Base-by-base conservation (phyloP, 2,329 filamentous ascomycete species). In the Trichoderma hamatum region DNA sequence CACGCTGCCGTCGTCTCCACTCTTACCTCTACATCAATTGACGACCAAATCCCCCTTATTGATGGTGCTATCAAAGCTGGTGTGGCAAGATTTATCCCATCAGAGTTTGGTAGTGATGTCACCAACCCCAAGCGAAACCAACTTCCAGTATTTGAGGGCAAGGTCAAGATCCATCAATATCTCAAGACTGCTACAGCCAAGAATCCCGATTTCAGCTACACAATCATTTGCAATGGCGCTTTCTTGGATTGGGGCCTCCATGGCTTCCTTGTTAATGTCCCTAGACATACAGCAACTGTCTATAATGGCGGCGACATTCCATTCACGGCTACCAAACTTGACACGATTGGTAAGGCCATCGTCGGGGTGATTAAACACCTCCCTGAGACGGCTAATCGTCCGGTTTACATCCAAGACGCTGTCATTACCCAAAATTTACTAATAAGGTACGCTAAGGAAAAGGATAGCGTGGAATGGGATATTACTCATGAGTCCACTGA, bases 211-310 rank as follows among this genome's bases (percentile, higher is more conserved):
- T 66, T 66, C 51, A 56, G 34, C 16, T 66, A 56, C 52, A 66
- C 62, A 3, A 36, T 30, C 7, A 13, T 66, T n/a, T 56, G 51
- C 34, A 58, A 7, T n/a, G 51, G 52, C 3, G 51, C 52, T 13
- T 66, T 66, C 34, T 56, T 66, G 26, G 62, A 56, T 14, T 58
- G 52, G 52, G 62, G 62, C 14, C 34, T 66, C 16, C 34, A 56
- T 24, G 52, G 51, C 26, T 66, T 66, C 19, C 26, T 66, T 16
- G 2, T 56, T 14, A 49, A 66, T 19, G 51, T 49, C 3, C 51
- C 52, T 7, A n/a, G 2, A 3, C 62, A 56, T 26, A 49, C n/a
- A 21, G 52, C 52, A 28, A 46, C 34, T 24, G 14, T 46, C 7
- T 66, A 58, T 36, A 58, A 66, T 14, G 36, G 62, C 1, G 62